A percentile compares a stretch with the other conserved stretches of the same genome.
phyloP scores from a whole-genome alignment of 495 filamentous ascomycete genomes.

The Saxophila tyrrhenica region DNA sequence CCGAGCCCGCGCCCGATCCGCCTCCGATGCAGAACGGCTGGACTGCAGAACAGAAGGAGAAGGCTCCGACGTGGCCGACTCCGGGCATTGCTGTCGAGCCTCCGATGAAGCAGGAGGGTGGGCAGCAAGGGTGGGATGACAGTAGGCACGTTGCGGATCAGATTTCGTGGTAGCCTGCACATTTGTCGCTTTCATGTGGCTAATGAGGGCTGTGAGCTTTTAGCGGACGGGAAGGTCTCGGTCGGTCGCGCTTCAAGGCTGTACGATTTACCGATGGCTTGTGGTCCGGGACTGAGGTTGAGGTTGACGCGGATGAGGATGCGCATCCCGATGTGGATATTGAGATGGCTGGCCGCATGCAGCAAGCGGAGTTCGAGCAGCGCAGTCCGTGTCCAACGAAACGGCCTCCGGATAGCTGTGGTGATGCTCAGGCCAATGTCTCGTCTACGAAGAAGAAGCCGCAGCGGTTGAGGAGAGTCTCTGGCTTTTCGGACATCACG shows the following conservation, averaged over 20 bases:
- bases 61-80: background rate
- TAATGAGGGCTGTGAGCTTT: background rate
- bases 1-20: background rate
- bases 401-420: background rate
- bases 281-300: background rate
- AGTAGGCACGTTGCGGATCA: constrained; percentile 3
- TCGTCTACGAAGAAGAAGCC: too few relatives aligned
- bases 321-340: background rate
- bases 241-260: too few relatives aligned
- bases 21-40: background rate
- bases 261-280: too few relatives aligned
- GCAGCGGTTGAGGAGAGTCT: too few relatives aligned
- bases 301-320: background rate
- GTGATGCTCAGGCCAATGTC: too few relatives aligned
- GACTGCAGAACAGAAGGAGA: background rate
- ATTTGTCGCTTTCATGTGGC: background rate
- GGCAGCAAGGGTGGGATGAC: constrained; percentile 3
- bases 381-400: background rate
- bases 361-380: background rate
- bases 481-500: too few relatives aligned
- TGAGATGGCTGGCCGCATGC: background rate
- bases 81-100: background rate
- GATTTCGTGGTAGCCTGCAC: background rate
- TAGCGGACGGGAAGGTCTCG: background rate
- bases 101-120: background rate